phyloP scores from a whole-genome alignment of 768 basidiomycete species.

The Candolleomyces eurysporus region DNA sequence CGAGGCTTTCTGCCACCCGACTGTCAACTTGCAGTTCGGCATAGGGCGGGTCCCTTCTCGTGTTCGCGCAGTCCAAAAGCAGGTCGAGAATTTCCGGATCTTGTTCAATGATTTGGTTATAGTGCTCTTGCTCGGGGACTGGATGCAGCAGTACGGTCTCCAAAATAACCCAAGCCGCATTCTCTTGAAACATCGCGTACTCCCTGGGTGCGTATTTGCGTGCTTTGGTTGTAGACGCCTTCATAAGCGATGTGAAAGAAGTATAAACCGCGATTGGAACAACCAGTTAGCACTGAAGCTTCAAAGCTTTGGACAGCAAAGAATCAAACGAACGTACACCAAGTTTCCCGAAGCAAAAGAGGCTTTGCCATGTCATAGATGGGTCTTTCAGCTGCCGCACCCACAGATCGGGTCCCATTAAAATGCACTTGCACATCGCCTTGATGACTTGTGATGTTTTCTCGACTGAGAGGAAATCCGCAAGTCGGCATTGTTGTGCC shows the following conservation, averaged over 20 bases:
- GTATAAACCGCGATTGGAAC: background rate
- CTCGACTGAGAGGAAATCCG: constrained; percentile 15
- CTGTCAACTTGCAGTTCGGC: constrained; percentile 22
- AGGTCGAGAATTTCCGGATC: constrained; percentile 19
- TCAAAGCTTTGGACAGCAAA: background rate
- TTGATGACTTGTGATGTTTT: constrained; percentile 22
- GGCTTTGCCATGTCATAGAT: constrained; percentile 25
- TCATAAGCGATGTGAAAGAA: background rate
- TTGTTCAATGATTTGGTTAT: constrained; percentile 16
- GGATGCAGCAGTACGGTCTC: constrained; percentile 17
- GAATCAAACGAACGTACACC: background rate
- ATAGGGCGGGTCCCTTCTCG: constrained; percentile 23
- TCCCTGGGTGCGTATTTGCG: constrained; percentile 19
- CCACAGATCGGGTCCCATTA: constrained; percentile 20
- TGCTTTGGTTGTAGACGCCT: constrained; percentile 18
- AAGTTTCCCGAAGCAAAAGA: constrained; percentile 10
- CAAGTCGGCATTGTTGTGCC: constrained; percentile 19
- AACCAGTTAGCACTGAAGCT: background rate
- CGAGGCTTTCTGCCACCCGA: constrained; percentile 21
- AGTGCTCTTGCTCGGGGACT: constrained; percentile 15
- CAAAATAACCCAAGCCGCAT: constrained; percentile 17
- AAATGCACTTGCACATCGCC: constrained; percentile 20
- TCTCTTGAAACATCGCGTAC: constrained; percentile 28
- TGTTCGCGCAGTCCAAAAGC: constrained; percentile 22
- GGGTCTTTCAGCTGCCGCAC: constrained; percentile 17